Conservation (phyloP, 768 basidiomycete species). For the Ramaria sp. region DNA sequence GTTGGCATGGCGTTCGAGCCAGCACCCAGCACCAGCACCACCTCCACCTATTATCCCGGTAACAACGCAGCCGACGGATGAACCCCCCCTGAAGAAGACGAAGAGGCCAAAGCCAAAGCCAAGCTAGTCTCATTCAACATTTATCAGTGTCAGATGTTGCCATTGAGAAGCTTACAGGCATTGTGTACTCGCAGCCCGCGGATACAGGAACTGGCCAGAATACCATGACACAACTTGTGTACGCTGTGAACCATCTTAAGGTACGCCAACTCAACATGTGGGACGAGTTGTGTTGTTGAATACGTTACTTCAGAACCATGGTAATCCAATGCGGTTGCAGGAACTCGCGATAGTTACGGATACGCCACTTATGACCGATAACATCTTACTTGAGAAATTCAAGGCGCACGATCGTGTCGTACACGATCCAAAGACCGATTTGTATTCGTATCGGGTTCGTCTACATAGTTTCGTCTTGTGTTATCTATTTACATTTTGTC, state of each 20-base stretch:
- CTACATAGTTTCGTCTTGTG: slow-evolving; percentile 2
- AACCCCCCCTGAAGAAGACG: slow-evolving; percentile 4
- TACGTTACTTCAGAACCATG: slow-evolving; percentile 27
- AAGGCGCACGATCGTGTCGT: slow-evolving; percentile 68
- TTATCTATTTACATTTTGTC: neutral
- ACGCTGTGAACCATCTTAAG: slow-evolving; percentile 75
- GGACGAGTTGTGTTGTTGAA: slow-evolving; percentile 20
- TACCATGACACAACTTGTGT: slow-evolving; percentile 79
- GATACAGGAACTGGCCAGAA: slow-evolving; percentile 73
- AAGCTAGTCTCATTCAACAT: neutral
- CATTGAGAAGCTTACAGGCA: slow-evolving; percentile 32
- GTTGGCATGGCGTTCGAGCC: slow-evolving; percentile 64
- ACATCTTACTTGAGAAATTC: slow-evolving; percentile 67
- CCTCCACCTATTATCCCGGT: slow-evolving; percentile 5
- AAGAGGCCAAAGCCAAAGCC: slow-evolving; percentile 9
- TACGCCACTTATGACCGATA: slow-evolving; percentile 66
- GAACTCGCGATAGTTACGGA: slow-evolving; percentile 77
- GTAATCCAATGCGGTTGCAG: slow-evolving; percentile 74
- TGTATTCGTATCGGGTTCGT: slow-evolving; percentile 77
- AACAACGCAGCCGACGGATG: neutral
- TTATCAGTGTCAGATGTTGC: neutral
- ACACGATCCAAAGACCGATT: slow-evolving; percentile 72
- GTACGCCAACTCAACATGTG: slow-evolving; percentile 25
- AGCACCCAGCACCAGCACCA: neutral
- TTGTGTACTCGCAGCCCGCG: slow-evolving; percentile 82